Conservation (phyloP, 306 rosid species). For the Malus sylvestris region DNA sequence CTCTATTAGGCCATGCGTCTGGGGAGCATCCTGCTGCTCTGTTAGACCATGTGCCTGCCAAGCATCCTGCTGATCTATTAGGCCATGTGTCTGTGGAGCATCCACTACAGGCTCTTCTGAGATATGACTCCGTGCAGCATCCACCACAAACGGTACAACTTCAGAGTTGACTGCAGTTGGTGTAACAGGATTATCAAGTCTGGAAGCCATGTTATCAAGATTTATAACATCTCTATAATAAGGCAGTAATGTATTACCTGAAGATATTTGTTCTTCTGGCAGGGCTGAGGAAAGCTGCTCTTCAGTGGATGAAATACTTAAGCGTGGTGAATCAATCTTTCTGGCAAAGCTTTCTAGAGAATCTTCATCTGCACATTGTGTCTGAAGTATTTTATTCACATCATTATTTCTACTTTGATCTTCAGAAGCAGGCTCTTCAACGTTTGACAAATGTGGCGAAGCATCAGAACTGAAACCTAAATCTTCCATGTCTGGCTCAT, state of each 20-base stretch:
- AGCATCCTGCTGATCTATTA: background rate
- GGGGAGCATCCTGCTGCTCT: background rate
- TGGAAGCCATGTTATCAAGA: slow-evolving; percentile 1
- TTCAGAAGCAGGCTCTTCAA: slow-evolving; percentile 31
- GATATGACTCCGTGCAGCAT: slow-evolving; percentile 15
- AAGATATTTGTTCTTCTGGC: slow-evolving; percentile 27
- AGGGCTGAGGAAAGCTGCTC: slow-evolving; percentile 30
- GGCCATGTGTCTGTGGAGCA: slow-evolving; percentile 19
- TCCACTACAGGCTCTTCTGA: slow-evolving; percentile 16
- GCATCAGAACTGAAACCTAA: slow-evolving; percentile 30
- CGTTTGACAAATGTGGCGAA: slow-evolving; percentile 22
- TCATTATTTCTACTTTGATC: slow-evolving; percentile 22
- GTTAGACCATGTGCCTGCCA: slow-evolving; percentile 10
- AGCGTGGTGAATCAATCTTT: slow-evolving; percentile 21
- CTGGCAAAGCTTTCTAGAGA: slow-evolving; percentile 19
- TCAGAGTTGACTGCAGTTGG: slow-evolving; percentile 33
- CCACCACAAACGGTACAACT: slow-evolving; percentile 24
- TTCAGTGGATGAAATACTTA: slow-evolving; percentile 13
- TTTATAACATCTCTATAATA: slow-evolving; percentile 20
- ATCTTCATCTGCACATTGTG: slow-evolving; percentile 29
- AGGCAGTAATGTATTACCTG: slow-evolving; percentile 16
- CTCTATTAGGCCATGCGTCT: slow-evolving; percentile 16
- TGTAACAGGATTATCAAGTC: slow-evolving; percentile 17
- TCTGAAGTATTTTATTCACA: slow-evolving; percentile 22
- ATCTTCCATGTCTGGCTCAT: slow-evolving; percentile 28